Percentiles rank a stretch among this genome's conserved stretches.
phyloP scores from a whole-genome alignment of 192 early-diverging fungal species.

The Haplosporangium gracile region DNA sequence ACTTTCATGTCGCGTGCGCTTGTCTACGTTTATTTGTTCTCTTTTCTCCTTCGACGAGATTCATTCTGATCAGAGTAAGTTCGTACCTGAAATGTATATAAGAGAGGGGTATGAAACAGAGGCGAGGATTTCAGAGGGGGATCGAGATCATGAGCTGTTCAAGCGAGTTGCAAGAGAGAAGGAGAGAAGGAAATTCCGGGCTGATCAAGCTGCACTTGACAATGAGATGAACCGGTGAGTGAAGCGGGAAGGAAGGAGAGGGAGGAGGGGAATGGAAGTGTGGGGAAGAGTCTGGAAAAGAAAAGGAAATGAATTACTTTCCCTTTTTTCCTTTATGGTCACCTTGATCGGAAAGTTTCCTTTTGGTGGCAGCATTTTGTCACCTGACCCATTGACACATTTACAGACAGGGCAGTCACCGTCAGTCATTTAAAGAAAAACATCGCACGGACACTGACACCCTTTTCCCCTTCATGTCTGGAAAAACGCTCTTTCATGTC shows the following conservation, averaged over 20 bases:
- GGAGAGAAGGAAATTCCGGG: constrained; percentile 3
- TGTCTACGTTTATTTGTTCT: neutral
- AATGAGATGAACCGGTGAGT: neutral
- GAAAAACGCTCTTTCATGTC: neutral
- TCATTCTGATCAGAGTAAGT: constrained; percentile 14
- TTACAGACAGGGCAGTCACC: neutral
- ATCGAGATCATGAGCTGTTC: constrained; percentile 13
- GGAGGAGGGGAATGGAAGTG: neutral
- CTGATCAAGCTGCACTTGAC: constrained; percentile 9
- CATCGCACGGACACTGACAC: neutral
- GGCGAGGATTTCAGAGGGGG: neutral
- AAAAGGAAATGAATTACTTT: neutral
- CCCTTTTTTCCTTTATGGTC: neutral
- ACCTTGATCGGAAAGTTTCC: constrained; percentile 22
- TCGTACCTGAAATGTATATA: constrained; percentile 21
- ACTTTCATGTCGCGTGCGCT: neutral
- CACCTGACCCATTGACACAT: neutral
- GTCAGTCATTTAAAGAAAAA: neutral
- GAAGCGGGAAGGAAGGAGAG: neutral
- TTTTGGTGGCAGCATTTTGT: neutral
- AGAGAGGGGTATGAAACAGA: neutral
- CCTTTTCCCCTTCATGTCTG: neutral
- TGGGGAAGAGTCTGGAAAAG: constrained; percentile 16
- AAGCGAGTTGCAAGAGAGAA: neutral
- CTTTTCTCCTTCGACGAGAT: neutral